phyloP scores from a whole-genome alignment of 1,284 basidiomycete genomes.

The Ustilago trichophora region DNA sequence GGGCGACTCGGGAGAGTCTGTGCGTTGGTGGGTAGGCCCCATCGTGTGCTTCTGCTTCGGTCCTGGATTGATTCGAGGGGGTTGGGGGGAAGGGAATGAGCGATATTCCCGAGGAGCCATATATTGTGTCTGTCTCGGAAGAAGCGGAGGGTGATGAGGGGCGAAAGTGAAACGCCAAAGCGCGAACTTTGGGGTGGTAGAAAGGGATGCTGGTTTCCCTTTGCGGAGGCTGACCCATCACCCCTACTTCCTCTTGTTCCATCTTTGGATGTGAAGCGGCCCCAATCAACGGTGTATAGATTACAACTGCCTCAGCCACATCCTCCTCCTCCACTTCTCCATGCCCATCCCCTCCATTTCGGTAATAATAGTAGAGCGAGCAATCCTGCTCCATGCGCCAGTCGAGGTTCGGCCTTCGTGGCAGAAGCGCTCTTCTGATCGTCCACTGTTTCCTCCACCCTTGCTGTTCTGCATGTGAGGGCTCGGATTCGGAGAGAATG shows the following conservation, averaged over 20 bases:
- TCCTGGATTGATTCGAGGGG: too few species aligned
- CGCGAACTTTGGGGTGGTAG: conserved; percentile 63
- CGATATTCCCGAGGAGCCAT: conserved; percentile 70
- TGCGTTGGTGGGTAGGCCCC: conserved; percentile 59
- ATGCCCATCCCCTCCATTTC: conserved; percentile 1
- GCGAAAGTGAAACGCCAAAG: conserved; percentile 53
- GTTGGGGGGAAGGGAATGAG: conserved; percentile 67
- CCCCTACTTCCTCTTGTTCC: not conserved
- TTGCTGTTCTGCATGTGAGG: not conserved
- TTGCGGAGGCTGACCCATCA: conserved; percentile 2
- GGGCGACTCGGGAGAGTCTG: conserved; percentile 80
- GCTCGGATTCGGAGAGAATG: conserved; percentile 31
- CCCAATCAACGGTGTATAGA: conserved; percentile 39
- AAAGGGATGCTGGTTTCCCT: conserved; percentile 51
- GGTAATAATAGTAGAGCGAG: conserved; percentile 22
- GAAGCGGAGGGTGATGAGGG: not conserved
- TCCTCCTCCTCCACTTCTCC: conserved; percentile 6
- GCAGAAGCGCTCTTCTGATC: conserved; percentile 27
- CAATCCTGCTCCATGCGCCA: conserved; percentile 50
- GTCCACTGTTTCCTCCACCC: conserved; percentile 35
- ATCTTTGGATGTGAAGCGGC: conserved; percentile 16
- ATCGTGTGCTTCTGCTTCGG: not conserved
- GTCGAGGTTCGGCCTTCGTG: conserved; percentile 41
- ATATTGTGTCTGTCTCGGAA: not conserved
- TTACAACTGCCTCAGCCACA: conserved; percentile 24